Evolutionary conservation across 2,329 filamentous ascomycete species (phyloP), one percentile per base, ranked within the genome.

Genomic region (Trichoderma polysporum): DNA sequence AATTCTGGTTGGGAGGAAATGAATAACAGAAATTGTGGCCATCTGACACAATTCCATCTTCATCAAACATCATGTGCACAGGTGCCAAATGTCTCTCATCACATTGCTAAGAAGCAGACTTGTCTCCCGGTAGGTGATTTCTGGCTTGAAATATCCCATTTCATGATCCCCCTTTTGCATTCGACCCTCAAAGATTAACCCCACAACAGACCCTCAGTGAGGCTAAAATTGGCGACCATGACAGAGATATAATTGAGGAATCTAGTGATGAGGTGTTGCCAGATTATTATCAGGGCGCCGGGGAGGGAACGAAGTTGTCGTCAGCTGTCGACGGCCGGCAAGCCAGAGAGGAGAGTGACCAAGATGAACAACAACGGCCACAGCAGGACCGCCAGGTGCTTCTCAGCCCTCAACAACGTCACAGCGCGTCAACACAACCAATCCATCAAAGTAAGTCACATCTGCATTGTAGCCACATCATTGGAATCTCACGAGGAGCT

Each of bases 271-370:
- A 22, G 2, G 5, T 3, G 49, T 19, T 17, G 19, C 37, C 59
- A n/a, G 2, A 19, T 63, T 29, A 12, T 63, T 22, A 19, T 13
- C 37, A 53, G 31, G 15, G 5, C 25, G 0, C 17, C 37, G 47
- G 25, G 12, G 19, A 47, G 5, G 17, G 12, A 33, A 33, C 13
- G 5, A 6, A 13, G 25, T 25, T 6, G 39, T 50, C 37, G 39
- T 47, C 61, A 64, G 61, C 50, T 54, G 61, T 64, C n/a, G 37
- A 56, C 61, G 19, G 37, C 27, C 50, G 13, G 50, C 49, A 47
- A 8, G 10, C 49, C 12, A 22, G 33, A 54, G 50, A 64, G 19
- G 3, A 31, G 33, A 35, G 10, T 35, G 50, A 25, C 7, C 27
- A 45, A 47, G 17, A 13, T 27, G 10, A 45, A 33, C 29, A 29